Percentiles rank a stretch among this genome's conserved stretches.
These are phyloP conservation scores for Narthecium ossifragum DNA, from an alignment of 106 monocot species.

Conservation along the genomic window DNA sequence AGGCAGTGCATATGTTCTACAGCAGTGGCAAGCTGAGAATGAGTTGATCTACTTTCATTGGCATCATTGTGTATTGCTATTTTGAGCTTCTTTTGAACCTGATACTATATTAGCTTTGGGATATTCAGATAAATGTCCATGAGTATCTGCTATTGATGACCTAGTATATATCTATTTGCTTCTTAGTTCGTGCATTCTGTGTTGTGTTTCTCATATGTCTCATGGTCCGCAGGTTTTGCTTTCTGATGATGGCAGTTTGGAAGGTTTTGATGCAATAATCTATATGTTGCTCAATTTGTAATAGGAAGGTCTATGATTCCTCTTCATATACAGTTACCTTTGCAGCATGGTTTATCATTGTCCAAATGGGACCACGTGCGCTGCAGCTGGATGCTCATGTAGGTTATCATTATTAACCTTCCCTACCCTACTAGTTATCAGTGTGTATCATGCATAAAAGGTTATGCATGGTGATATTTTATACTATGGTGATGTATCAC, in stretches of 20 bases:
- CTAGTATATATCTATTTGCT: neutral
- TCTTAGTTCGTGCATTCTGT: constrained; percentile 3
- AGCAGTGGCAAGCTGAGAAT: constrained; percentile 7
- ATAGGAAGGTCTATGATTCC: neutral
- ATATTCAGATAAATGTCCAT: too few relatives aligned
- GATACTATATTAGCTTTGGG: constrained; percentile 1
- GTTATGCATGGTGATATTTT: too few relatives aligned
- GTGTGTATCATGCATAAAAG: neutral
- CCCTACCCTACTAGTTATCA: neutral
- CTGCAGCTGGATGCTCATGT: constrained; percentile 5
- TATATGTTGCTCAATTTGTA: neutral
- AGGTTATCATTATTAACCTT: neutral
- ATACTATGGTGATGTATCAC: too few relatives aligned
- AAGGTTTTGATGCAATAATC: constrained; percentile 14
- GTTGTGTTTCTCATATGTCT: constrained; percentile 12
- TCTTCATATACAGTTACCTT: constrained; percentile 1
- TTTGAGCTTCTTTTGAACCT: neutral
- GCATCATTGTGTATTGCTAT: neutral
- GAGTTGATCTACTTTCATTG: neutral
- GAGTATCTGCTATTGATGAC: too few relatives aligned
- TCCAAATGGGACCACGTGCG: neutral
- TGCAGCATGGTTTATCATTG: constrained; percentile 5
- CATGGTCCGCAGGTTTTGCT: constrained; percentile 20
- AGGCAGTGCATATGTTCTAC: constrained; percentile 3
- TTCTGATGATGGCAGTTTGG: constrained; percentile 15